Evolutionary conservation across 208 protist species (phyloP).

Genomic region (Angomonas ambiguus): DNA sequence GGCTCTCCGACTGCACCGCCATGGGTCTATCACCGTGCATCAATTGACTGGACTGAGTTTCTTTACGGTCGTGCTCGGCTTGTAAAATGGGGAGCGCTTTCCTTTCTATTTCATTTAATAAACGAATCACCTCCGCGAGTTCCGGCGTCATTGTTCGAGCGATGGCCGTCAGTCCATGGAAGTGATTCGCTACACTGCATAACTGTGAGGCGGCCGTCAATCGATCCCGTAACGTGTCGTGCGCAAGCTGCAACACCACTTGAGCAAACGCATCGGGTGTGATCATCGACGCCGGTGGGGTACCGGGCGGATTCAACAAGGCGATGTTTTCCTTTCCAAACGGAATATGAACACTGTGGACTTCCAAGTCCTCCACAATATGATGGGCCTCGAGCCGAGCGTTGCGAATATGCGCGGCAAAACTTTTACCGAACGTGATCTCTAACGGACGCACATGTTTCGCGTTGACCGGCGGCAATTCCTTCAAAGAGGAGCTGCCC

Average conservation of each 20-base stretch:
- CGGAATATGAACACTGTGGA: slow-evolving; percentile 49
- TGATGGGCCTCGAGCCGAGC: slow-evolving; percentile 59
- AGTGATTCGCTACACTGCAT: slow-evolving; percentile 61
- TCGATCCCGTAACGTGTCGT: slow-evolving; percentile 64
- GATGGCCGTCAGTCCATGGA: slow-evolving; percentile 80
- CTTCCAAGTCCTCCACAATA: slow-evolving; percentile 58
- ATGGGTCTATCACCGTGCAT: neutral
- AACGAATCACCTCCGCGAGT: slow-evolving; percentile 46
- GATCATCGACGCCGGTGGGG: neutral
- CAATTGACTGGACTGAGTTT: neutral
- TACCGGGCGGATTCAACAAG: slow-evolving; percentile 31
- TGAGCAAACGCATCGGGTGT: slow-evolving; percentile 76
- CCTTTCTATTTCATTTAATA: slow-evolving; percentile 19
- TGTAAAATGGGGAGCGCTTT: neutral
- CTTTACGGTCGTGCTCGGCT: neutral
- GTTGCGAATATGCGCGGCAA: slow-evolving; percentile 70
- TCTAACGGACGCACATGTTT: slow-evolving; percentile 52
- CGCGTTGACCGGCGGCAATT: too few relatives aligned
- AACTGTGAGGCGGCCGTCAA: slow-evolving; percentile 68
- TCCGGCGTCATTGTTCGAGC: slow-evolving; percentile 68
- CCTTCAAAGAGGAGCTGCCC: slow-evolving; percentile 16
- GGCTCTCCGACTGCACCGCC: neutral
- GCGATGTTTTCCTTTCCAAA: slow-evolving; percentile 44
- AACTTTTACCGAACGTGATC: slow-evolving; percentile 81
- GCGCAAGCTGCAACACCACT: slow-evolving; percentile 82